Conservation (phyloP, 2,329 filamentous ascomycete species). For the Aspergillus neotritici region DNA sequence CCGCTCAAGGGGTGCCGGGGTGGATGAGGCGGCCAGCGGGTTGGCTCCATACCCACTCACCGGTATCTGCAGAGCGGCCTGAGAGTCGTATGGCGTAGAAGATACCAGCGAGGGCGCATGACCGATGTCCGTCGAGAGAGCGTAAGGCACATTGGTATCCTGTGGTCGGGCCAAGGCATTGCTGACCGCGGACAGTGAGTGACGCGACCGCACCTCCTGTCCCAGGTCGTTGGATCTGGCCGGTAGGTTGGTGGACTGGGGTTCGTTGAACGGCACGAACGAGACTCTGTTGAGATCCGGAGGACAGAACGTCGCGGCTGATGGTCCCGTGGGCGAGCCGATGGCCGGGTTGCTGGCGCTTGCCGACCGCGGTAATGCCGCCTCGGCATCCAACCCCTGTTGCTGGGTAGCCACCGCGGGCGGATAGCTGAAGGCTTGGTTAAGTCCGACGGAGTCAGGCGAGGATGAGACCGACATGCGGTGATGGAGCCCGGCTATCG, state of each 20-base stretch:
- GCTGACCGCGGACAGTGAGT: conserved; percentile 5
- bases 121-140: conserved; percentile 15
- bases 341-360: conserved; percentile 24
- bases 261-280: conserved; percentile 13
- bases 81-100: conserved; percentile 13
- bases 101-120: conserved; percentile 14
- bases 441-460: conserved; percentile 21
- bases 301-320: conserved; percentile 23
- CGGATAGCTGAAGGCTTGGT: conserved; percentile 20
- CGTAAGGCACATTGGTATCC: conserved; percentile 11
- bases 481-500: conserved; percentile 12
- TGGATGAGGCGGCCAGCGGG: conserved; percentile 16
- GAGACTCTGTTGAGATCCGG: conserved; percentile 17
- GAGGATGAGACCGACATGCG: conserved; percentile 24
- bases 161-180: conserved; percentile 11
- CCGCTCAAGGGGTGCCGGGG: conserved; percentile 22
- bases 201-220: conserved; percentile 10
- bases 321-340: conserved; percentile 24
- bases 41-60: conserved; percentile 17
- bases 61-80: conserved; percentile 13
- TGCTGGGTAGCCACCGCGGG: conserved; percentile 21
- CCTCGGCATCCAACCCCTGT: conserved; percentile 17
- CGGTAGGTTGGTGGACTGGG: conserved; percentile 10
- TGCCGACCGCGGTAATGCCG: conserved; percentile 22
- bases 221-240: conserved; percentile 14